Base-by-base conservation (phyloP, 2,329 filamentous ascomycete species). In the Aspergillus floridensis region DNA sequence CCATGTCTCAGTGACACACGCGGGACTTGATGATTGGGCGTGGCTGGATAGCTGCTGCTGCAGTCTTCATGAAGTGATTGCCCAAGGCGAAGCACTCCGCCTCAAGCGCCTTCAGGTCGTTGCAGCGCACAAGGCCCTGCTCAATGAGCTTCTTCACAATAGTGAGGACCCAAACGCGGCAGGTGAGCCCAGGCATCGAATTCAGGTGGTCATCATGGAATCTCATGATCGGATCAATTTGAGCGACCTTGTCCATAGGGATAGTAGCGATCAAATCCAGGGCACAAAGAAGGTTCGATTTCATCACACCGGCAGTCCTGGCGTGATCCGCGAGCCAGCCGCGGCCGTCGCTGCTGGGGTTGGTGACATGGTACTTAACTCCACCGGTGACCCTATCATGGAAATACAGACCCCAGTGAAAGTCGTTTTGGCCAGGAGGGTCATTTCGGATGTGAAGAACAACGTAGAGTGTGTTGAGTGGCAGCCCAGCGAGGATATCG, bases 321-420 rank as follows among this genome's bases (percentile, higher is more conserved):
- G 2, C 35, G 14, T 38, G 35, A 12, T 38, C 35, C 5, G 35
- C 14, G 3, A n/a, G 11, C 35, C 35, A 38, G 2, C 35, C 35
- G 2, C 2, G 2, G 22, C 22, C 22, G 3, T 22, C 22, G 22
- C 2, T 22, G 22, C 10, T 16, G 2, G 35, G 5, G 11, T 14
- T 38, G 44, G 63, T 61, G 48, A 69, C 60, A 46, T 70, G 70
- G 54, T 71, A 70, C 53, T 67, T 66, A 19, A 51, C 65, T 41
- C 64, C 63, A n/a, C 62, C 49, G n/a, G 21, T 48, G n/a, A 44
- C 16, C 5, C 22, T 19, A 10, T 16, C 11, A 16, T 64, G 70
- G 56, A 66, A 59, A 47, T 73, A 73, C 6, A 66, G 64, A 4
- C 53, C 70, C 70, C 70, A 72, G 57, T 72, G 67, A 57, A 71